phyloP scores from a whole-genome alignment of 805 yeast species.

The Lipomyces sp. region DNA sequence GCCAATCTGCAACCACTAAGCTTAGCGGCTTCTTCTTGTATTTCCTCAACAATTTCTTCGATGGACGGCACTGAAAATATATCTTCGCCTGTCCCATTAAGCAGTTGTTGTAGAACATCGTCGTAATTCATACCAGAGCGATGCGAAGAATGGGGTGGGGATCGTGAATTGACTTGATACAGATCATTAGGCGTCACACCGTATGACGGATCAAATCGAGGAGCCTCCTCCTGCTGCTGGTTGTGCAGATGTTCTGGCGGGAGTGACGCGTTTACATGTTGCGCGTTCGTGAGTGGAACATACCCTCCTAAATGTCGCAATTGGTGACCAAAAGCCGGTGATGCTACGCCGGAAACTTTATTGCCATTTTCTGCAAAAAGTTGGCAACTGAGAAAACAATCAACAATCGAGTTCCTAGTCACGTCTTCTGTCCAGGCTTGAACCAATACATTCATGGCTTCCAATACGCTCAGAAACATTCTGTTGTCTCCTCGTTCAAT shows the following conservation, averaged over 20 bases:
- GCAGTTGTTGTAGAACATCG: background rate
- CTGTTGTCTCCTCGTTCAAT: slow-evolving; percentile 15
- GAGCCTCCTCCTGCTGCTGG: background rate
- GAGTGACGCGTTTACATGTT: background rate
- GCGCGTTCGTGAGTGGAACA: background rate
- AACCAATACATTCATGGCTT: slow-evolving; percentile 29
- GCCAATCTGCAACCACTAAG: background rate
- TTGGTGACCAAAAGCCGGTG: slow-evolving; percentile 7
- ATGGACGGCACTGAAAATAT: slow-evolving; percentile 24
- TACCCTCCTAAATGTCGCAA: slow-evolving; percentile 1
- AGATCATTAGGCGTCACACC: slow-evolving; percentile 5
- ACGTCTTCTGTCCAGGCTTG: slow-evolving; percentile 35
- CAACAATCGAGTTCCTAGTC: slow-evolving; percentile 15
- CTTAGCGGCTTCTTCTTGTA: slow-evolving; percentile 28
- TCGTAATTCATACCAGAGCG: background rate
- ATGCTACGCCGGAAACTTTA: background rate
- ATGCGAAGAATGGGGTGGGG: background rate
- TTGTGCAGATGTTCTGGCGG: background rate
- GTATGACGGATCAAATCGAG: background rate
- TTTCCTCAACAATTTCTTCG: slow-evolving; percentile 33
- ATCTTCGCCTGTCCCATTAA: slow-evolving; percentile 8
- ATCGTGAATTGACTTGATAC: background rate
- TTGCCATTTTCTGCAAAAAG: slow-evolving; percentile 2
- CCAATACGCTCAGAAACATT: slow-evolving; percentile 18
- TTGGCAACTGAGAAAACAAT: slow-evolving; percentile 19